Evolutionary conservation across 768 basidiomycete genomes (phyloP).

Genomic region (Cubamyces lactineus): DNA sequence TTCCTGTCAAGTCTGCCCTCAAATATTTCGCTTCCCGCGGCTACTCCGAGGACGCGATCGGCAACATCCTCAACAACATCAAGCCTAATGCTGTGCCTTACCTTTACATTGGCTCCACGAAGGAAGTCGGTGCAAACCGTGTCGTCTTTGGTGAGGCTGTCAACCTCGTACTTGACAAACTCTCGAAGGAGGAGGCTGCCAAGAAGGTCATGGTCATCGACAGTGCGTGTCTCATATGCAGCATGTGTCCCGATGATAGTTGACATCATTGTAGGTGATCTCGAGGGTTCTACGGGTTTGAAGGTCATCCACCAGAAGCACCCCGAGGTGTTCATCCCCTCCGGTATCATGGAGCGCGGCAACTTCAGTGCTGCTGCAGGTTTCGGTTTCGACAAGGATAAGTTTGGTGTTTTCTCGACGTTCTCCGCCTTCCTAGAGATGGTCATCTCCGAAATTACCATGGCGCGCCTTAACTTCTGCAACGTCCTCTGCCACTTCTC

Average conservation of each 20-base stretch:
- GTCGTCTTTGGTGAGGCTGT: constrained; percentile 87
- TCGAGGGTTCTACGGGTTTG: constrained; percentile 89
- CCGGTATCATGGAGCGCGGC: constrained; percentile 59
- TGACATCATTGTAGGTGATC: constrained; percentile 56
- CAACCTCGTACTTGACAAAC: constrained; percentile 71
- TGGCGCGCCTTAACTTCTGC: constrained; percentile 90
- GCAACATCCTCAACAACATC: constrained; percentile 63
- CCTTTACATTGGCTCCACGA: constrained; percentile 69
- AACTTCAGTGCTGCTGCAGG: constrained; percentile 48
- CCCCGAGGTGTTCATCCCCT: constrained; percentile 83
- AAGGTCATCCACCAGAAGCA: constrained; percentile 90
- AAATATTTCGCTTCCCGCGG: constrained; percentile 72
- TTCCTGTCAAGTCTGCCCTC: constrained; percentile 79
- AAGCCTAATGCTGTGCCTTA: constrained; percentile 60
- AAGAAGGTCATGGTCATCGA: constrained; percentile 88
- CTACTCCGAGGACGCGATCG: constrained; percentile 49
- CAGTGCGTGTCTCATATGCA: constrained; percentile 46
- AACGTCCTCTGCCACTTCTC: constrained; percentile 90
- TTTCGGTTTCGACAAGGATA: constrained; percentile 81
- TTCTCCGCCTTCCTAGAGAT: constrained; percentile 94
- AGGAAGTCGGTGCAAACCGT: constrained; percentile 79
- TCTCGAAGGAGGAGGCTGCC: constrained; percentile 75
- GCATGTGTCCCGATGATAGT: not conserved
- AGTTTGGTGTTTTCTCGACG: constrained; percentile 88
- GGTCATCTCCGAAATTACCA: constrained; percentile 86